Evolutionary conservation across 805 yeast species (phyloP).

Genomic region (Starmera quercuum): DNA sequence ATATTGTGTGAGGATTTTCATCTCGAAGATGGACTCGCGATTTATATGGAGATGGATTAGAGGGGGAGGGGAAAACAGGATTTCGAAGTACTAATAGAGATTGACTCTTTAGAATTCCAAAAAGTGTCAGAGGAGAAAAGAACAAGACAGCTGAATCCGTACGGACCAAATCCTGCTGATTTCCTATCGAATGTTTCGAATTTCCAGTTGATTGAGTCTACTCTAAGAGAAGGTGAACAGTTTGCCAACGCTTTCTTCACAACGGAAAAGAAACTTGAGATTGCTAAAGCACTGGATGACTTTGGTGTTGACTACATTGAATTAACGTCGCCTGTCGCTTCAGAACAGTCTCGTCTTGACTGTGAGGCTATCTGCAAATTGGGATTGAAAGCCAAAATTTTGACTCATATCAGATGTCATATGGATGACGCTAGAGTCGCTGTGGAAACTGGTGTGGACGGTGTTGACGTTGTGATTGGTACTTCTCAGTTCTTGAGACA

Average conservation of each 20-base stretch:
- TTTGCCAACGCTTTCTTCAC: slow-evolving; percentile 95
- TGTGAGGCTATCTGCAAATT: slow-evolving; percentile 98
- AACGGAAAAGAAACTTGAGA: slow-evolving; percentile 92
- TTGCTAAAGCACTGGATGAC: slow-evolving; percentile 94
- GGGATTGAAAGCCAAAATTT: slow-evolving; percentile 90
- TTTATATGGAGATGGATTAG: too few species aligned
- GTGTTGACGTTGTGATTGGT: slow-evolving; percentile 94
- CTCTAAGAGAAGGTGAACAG: slow-evolving; percentile 97
- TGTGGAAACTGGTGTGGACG: slow-evolving; percentile 95
- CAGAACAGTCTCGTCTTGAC: slow-evolving; percentile 86
- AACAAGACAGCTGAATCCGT: slow-evolving; percentile 54
- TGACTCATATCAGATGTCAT: slow-evolving; percentile 96
- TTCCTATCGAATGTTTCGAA: slow-evolving; percentile 80
- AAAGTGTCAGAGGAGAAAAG: slow-evolving; percentile 40
- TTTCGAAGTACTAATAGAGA: too few species aligned
- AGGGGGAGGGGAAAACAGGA: neutral
- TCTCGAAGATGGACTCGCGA: too few species aligned
- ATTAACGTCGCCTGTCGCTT: slow-evolving; percentile 95
- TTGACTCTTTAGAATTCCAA: slow-evolving; percentile 27
- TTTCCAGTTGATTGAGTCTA: slow-evolving; percentile 90
- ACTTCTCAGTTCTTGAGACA: slow-evolving; percentile 88
- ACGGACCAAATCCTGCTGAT: slow-evolving; percentile 94
- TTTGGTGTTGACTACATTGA: slow-evolving; percentile 98
- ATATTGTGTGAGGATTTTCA: too few species aligned
- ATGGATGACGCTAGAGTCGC: slow-evolving; percentile 98